Evolutionary conservation across 1,284 basidiomycete genomes (phyloP).

Genomic region (Stygiomarasmius scandens): DNA sequence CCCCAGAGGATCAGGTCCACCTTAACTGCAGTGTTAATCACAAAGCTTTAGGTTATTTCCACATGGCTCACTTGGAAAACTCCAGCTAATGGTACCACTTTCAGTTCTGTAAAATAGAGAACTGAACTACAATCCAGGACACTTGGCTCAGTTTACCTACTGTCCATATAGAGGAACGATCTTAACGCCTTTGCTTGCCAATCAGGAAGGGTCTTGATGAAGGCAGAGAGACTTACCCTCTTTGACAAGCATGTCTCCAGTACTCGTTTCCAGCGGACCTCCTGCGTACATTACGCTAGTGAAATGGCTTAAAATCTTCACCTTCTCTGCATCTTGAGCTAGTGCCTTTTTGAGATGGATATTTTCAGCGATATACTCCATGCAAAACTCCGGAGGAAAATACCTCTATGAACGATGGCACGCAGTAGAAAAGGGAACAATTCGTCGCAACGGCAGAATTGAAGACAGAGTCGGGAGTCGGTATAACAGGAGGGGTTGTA

Average conservation of each 20-base stretch:
- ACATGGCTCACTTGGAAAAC: conserved; percentile 1
- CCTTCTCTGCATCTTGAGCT: conserved; percentile 22
- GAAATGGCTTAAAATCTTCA: conserved; percentile 18
- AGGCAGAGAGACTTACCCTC: not conserved
- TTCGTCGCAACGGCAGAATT: conserved; percentile 19
- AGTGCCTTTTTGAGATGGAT: conserved; percentile 19
- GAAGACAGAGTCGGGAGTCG: conserved; percentile 28
- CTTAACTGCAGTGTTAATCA: not conserved
- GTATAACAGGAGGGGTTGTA: conserved; percentile 20
- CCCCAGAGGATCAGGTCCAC: not conserved
- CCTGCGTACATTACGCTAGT: conserved; percentile 22
- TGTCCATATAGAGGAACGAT: conserved; percentile 5
- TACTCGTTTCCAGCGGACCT: not conserved
- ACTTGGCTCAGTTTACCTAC: not conserved
- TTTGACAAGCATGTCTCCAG: conserved; percentile 1
- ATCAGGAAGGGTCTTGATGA: too few relatives aligned
- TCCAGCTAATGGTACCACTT: not conserved
- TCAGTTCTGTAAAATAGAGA: not conserved
- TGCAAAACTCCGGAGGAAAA: too few relatives aligned
- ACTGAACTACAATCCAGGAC: not conserved
- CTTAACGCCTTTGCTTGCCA: not conserved
- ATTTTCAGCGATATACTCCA: too few relatives aligned
- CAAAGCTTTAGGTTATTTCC: not conserved
- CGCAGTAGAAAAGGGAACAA: conserved; percentile 24
- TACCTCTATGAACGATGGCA: conserved; percentile 34